Conservation (phyloP, 202 grass and related monocot species). For the Schoenoplectus tabernaemontani region DNA sequence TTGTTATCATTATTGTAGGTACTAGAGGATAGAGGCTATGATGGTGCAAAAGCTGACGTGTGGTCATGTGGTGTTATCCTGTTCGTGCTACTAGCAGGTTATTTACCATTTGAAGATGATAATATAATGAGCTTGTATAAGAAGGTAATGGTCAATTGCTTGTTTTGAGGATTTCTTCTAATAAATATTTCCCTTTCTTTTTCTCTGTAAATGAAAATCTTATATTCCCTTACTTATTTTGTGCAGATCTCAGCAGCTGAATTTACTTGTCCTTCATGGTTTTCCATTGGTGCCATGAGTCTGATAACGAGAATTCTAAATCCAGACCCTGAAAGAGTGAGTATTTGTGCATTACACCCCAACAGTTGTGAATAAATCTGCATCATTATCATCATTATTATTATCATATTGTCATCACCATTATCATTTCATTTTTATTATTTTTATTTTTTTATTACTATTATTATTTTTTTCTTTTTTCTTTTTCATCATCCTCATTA, state of each 20-base stretch:
- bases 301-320: slow-evolving; percentile 70
- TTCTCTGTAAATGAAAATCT: background rate
- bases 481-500: too few relatives aligned
- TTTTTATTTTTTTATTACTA: too few relatives aligned
- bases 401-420: too few relatives aligned
- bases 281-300: slow-evolving; percentile 75
- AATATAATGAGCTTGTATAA: slow-evolving; percentile 78
- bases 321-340: slow-evolving; percentile 73
- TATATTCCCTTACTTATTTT: slow-evolving; percentile 11
- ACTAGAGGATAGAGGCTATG: slow-evolving; percentile 83
- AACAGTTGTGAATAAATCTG: too few relatives aligned
- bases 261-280: slow-evolving; percentile 77
- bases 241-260: slow-evolving; percentile 64
- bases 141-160: slow-evolving; percentile 37
- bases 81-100: slow-evolving; percentile 67
- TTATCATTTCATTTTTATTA: too few relatives aligned
- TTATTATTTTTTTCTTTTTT: too few relatives aligned
- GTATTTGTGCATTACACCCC: slow-evolving; percentile 16
- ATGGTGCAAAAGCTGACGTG: slow-evolving; percentile 70
- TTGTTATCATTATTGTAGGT: slow-evolving; percentile 30
- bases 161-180: background rate
- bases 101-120: slow-evolving; percentile 84
- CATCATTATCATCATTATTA: too few relatives aligned
- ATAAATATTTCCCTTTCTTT: too few relatives aligned
- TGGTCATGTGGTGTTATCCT: slow-evolving; percentile 92